Base-by-base conservation (phyloP, 1,139 yeast species). In the Protomyces lactucae-debilis region DNA sequence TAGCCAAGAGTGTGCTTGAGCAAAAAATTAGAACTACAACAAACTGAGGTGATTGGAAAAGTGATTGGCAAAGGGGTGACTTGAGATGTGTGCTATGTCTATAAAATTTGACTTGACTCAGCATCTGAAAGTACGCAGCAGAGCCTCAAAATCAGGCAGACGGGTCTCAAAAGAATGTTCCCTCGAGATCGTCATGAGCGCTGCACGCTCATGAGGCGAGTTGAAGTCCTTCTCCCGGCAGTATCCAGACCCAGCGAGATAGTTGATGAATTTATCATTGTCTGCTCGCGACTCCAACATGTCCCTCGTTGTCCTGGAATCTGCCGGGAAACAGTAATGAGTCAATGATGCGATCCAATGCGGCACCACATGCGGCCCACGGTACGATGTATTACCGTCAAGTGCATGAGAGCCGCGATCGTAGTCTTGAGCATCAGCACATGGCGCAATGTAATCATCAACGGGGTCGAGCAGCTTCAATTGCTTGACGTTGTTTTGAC, bases 141-240 rank as follows among this genome's bases (percentile, higher is more conserved):
- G 43, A n/a, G 16, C 16, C 16, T n/a, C 3, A 37, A 3, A 37
- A 37, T 5, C 21, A 3, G 48, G 48, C 23, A 21, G 48, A 21
- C 46, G 54, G 25, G 52, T n/a, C 16, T 63, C 55, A 52, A 69
- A 68, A 51, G 69, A 70, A 46, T 60, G 57, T 21, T 67, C 64
- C 2, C 72, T 59, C 10, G 66, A 61, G 46, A 70, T 68, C 14
- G 66, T 40, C 70, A 70, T 67, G 60, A 71, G 57, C 14, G 72
- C 72, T 8, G 72, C 69, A 25, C 70, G 67, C 56, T 70, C 70
- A 48, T 70, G 72, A 8, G 72, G 72, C 46, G 70, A 70, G 46
- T 70, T 65, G 37, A 70, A 70, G 43, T 70, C 72, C 57, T 64
- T 59, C 21, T 65, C 56, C 55, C 69, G 67, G 43, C 60, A 46